Conservation (phyloP, 2,329 filamentous ascomycete genomes). For the Aspergillus sp. region DNA sequence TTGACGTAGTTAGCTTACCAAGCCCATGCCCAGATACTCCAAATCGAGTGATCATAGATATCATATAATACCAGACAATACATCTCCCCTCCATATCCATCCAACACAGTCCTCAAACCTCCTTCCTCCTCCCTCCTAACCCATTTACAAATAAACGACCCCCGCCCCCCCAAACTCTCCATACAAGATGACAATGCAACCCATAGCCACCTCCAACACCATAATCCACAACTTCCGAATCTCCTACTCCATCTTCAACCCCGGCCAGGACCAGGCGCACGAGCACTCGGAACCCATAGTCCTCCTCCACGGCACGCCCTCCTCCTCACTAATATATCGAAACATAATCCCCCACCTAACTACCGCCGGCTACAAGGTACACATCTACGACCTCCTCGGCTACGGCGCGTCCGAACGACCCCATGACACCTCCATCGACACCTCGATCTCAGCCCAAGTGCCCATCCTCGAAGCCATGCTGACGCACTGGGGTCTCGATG, state of each 20-base stretch:
- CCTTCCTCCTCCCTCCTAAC: no score
- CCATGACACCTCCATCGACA: slow-evolving; percentile 27
- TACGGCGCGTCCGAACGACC: slow-evolving; percentile 35
- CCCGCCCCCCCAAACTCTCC: no score
- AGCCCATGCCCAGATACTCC: no score
- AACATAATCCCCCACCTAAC: slow-evolving; percentile 26
- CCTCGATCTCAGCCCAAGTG: slow-evolving; percentile 34
- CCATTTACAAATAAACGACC: no score
- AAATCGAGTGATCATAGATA: no score
- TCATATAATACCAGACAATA: no score
- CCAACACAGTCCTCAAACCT: no score
- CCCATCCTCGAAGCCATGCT: slow-evolving; percentile 28
- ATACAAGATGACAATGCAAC: no score
- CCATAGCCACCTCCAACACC: slow-evolving; percentile 26
- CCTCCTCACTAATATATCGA: slow-evolving; percentile 37
- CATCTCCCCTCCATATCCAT: no score
- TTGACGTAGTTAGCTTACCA: no score
- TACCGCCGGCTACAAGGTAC: slow-evolving; percentile 22
- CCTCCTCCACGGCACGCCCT: slow-evolving; percentile 35
- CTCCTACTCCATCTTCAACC: slow-evolving; percentile 28
- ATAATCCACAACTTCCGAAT: slow-evolving; percentile 20
- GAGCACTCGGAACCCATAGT: slow-evolving; percentile 20
- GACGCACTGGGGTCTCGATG: slow-evolving; percentile 25
- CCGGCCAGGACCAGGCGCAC: not conserved
- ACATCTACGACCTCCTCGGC: slow-evolving; percentile 34